A percentile compares a stretch with the other conserved stretches of the same genome.
Conservation (phyloP, 805 yeast genomes). For the Hemisphaericaspora nanyangensis region DNA sequence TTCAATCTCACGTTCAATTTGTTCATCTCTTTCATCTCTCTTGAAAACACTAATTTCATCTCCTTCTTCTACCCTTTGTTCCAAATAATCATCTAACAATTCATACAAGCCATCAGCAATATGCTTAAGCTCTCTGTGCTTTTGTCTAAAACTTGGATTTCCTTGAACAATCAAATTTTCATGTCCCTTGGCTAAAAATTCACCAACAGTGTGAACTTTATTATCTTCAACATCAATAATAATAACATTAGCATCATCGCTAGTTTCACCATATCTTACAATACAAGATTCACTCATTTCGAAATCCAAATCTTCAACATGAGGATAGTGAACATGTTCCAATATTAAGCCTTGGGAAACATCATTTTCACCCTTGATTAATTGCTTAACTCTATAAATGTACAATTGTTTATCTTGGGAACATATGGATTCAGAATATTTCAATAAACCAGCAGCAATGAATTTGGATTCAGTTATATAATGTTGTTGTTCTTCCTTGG, state of each 20-base stretch:
- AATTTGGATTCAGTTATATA: constrained; percentile 21
- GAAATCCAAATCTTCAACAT: constrained; percentile 16
- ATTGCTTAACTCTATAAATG: constrained; percentile 24
- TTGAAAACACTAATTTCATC: constrained; percentile 9
- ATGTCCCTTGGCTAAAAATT: constrained; percentile 11
- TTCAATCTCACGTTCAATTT: constrained; percentile 20
- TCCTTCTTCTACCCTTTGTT: constrained; percentile 15
- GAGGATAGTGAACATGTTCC: constrained; percentile 18
- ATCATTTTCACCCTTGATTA: constrained; percentile 8
- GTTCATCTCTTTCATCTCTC: constrained; percentile 10
- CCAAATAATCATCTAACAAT: constrained; percentile 18
- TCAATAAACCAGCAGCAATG: constrained; percentile 14
- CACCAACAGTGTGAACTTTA: constrained; percentile 14
- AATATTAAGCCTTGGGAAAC: constrained; percentile 9
- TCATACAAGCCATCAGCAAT: constrained; percentile 19
- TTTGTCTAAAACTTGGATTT: constrained; percentile 20
- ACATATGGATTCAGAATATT: constrained; percentile 18
- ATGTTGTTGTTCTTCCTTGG: constrained; percentile 1
- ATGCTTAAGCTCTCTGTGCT: constrained; percentile 15
- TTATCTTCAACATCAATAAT: constrained; percentile 24
- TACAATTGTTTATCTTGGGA: constrained; percentile 14
- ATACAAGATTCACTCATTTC: constrained; percentile 11
- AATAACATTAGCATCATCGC: constrained; percentile 10
- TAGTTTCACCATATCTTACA: constrained; percentile 4
- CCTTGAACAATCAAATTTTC: constrained; percentile 24